Evolutionary conservation across 2,329 filamentous ascomycete genomes (phyloP).

Genomic region (Dactylellina sp.): DNA sequence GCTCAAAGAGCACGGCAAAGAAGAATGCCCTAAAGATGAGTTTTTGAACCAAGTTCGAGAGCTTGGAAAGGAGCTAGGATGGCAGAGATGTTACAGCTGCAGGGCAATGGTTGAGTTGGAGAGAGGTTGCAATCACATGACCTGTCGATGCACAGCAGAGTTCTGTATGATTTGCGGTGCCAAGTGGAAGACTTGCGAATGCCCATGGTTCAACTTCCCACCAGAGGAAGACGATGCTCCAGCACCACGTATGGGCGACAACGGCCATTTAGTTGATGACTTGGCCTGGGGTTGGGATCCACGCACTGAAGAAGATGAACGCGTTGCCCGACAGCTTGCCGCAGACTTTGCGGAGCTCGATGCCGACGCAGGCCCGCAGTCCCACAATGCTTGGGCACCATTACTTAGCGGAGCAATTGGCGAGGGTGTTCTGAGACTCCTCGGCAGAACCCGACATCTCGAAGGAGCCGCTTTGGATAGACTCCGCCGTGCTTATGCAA

Average conservation of each 20-base stretch:
- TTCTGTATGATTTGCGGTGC: slow-evolving; percentile 54
- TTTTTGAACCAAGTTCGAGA: slow-evolving; percentile 67
- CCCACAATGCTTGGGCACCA: slow-evolving; percentile 40
- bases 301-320: slow-evolving; percentile 39
- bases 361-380: slow-evolving; percentile 33
- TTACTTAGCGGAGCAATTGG: slow-evolving; percentile 47
- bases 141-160: slow-evolving; percentile 57
- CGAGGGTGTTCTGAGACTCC: slow-evolving; percentile 46
- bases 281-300: slow-evolving; percentile 50
- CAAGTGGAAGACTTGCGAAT: slow-evolving; percentile 55
- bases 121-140: slow-evolving; percentile 61
- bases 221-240: slow-evolving; percentile 54
- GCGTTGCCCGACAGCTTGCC: slow-evolving; percentile 46
- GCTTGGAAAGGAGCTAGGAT: slow-evolving; percentile 63
- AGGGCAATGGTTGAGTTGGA: slow-evolving; percentile 59
- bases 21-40: slow-evolving; percentile 78
- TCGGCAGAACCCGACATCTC: slow-evolving; percentile 44
- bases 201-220: slow-evolving; percentile 55
- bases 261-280: slow-evolving; percentile 40
- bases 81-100: slow-evolving; percentile 60
- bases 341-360: slow-evolving; percentile 52
- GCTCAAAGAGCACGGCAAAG: slow-evolving; percentile 76
- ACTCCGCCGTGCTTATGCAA: slow-evolving; percentile 46
- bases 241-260: slow-evolving; percentile 27
- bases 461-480: slow-evolving; percentile 46